Base-by-base conservation (phyloP, 345 rosid species). In the Syzygium jambos region DNA sequence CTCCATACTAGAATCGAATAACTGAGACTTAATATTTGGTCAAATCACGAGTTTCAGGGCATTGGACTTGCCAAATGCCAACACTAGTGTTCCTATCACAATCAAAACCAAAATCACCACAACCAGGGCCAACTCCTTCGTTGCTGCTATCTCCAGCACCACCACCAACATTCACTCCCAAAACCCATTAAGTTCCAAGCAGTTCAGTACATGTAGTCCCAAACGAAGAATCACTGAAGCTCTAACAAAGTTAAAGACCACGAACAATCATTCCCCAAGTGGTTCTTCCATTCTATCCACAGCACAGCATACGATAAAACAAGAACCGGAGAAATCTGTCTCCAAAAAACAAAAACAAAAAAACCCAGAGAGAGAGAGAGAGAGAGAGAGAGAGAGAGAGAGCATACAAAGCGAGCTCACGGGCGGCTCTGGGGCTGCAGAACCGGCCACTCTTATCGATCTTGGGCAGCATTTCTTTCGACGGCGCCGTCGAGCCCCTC, bases 351-450 rank as follows among this genome's bases (percentile, higher is more conserved):
- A 53, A 15, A 78, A 25, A 65, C 52, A 68, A 82, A 41, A 85
- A 9, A 54, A 85, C 46, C 46, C 46, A 34, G 19, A 25, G 87
- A 29, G 43, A 21, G 59, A 78, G 46, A 84, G 8, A 56, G 85
- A 30, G 17, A n/a, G 80, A 34, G 53, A n/a, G 55, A 68, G 49
- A 57, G 51, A 57, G 15, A 46, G 29, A 52, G 27, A 9, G 30
- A 61, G 13, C 92, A 88, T 93, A 98, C 99, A 98, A 89, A 87
- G 99, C 98, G 88, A 98, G 98, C 90, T 98, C 99, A 11, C 99
- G 95, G 90, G 96, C 99, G 83, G 99, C 99, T 91, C 99, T 93
- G 85, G 99, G 99, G 89, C 98, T 96, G 92, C 99, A 96, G 88
- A 98, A 95, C 87, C 99, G 92, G 51, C 99, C 99, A 90, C 95